A percentile compares a stretch with the other conserved stretches of the same genome.
Conservation (phyloP, 2,329 filamentous ascomycete genomes). For the Torrubiellomyces zombiae region DNA sequence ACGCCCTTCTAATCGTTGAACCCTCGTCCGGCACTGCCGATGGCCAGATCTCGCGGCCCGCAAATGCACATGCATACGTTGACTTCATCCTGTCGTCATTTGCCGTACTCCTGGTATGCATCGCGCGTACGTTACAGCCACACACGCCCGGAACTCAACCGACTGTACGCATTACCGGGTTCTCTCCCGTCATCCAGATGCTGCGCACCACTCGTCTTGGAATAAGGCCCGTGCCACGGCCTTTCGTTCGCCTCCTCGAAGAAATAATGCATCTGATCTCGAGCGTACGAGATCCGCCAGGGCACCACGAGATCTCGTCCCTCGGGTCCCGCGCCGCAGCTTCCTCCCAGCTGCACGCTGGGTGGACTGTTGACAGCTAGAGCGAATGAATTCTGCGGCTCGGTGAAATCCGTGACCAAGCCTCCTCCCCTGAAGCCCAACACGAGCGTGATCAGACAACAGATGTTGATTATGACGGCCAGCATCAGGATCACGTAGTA, state of each 20-base stretch:
- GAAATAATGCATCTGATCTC: conserved; percentile 23
- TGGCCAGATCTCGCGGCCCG: too few relatives aligned
- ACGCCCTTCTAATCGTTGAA: too few relatives aligned
- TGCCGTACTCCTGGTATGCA: too few relatives aligned
- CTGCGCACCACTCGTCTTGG: conserved; percentile 9
- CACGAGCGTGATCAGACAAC: conserved; percentile 46
- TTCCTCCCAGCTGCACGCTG: conserved; percentile 18
- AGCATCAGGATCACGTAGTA: conserved; percentile 52
- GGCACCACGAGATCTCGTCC: conserved; percentile 21
- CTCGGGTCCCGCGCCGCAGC: conserved; percentile 20
- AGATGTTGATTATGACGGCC: conserved; percentile 50
- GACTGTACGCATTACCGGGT: conserved; percentile 12
- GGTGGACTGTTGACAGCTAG: conserved; percentile 46
- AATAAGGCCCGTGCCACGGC: conserved; percentile 12
- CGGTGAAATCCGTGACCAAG: conserved; percentile 62
- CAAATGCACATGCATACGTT: too few relatives aligned
- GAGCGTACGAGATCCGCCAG: conserved; percentile 23
- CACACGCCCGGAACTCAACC: conserved; percentile 10
- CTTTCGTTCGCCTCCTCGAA: conserved; percentile 20
- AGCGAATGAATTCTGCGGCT: conserved; percentile 59
- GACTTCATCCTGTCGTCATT: too few relatives aligned
- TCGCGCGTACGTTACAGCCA: conserved; percentile 10
- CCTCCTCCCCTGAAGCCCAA: conserved; percentile 33
- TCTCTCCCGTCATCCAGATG: conserved; percentile 12
- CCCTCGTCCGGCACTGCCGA: too few relatives aligned